Evolutionary conservation across 192 early-diverging fungal species (phyloP).

Genomic region (Dissophora globulifera): DNA sequence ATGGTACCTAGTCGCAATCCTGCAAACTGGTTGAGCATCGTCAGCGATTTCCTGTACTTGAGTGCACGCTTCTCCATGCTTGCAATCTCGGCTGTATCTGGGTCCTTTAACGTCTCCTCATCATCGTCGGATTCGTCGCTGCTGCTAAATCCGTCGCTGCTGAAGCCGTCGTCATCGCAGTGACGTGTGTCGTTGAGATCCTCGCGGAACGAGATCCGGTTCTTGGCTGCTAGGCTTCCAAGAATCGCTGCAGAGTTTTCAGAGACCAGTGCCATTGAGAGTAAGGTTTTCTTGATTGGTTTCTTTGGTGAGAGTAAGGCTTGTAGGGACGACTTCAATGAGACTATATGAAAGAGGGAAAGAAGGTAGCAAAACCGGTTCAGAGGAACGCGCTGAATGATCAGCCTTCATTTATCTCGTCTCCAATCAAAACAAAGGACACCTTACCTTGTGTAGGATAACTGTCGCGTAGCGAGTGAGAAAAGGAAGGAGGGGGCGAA

Average conservation of each 20-base stretch:
- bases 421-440: too few relatives aligned
- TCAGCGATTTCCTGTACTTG: slow-evolving; percentile 46
- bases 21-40: slow-evolving; percentile 35
- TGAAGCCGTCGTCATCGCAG: slow-evolving; percentile 18
- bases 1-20: too few relatives aligned
- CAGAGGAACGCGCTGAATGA: too few relatives aligned
- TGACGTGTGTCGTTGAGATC: slow-evolving; percentile 40
- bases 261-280: slow-evolving; percentile 26
- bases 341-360: neutral
- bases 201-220: slow-evolving; percentile 42
- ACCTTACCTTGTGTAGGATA: too few relatives aligned
- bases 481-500: too few relatives aligned
- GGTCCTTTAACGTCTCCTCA: slow-evolving; percentile 29
- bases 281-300: too few relatives aligned
- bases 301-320: too few relatives aligned
- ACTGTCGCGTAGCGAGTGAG: too few relatives aligned
- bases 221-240: slow-evolving; percentile 23
- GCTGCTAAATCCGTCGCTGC: neutral
- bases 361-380: too few relatives aligned
- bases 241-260: slow-evolving; percentile 5
- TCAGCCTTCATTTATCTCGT: too few relatives aligned
- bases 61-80: slow-evolving; percentile 31
- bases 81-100: slow-evolving; percentile 45
- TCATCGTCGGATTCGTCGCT: slow-evolving; percentile 5
- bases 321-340: neutral